Evolutionary conservation across 2,329 filamentous ascomycete genomes (phyloP).

Genomic region (Keithomyces neogunnii): DNA sequence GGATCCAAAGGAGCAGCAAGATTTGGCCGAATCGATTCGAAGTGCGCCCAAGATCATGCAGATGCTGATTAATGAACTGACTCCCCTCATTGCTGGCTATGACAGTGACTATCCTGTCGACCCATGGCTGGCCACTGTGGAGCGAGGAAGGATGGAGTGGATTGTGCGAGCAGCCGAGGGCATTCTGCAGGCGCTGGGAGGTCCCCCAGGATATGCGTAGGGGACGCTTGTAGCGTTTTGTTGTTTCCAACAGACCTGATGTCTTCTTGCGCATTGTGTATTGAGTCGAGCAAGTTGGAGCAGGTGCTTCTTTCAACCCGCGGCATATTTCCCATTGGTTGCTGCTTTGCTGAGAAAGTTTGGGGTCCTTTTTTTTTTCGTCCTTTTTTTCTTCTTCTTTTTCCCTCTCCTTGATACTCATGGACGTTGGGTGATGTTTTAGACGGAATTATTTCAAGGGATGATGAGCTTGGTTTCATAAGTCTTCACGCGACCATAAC

Average conservation of each 20-base stretch:
- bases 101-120: conserved; percentile 29
- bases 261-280: conserved; percentile 3
- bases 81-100: conserved; percentile 24
- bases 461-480: background rate
- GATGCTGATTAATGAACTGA: conserved; percentile 26
- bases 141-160: conserved; percentile 30
- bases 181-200: conserved; percentile 24
- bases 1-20: conserved; percentile 28
- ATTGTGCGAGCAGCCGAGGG: conserved; percentile 27
- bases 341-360: background rate
- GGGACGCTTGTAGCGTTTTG: background rate
- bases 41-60: conserved; percentile 31
- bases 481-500: conserved; percentile 3
- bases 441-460: background rate
- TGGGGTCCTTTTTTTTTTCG: background rate
- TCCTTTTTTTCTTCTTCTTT: background rate
- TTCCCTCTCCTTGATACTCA: background rate
- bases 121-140: conserved; percentile 29
- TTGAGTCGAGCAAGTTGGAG: background rate
- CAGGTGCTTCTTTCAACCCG: background rate
- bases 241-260: background rate
- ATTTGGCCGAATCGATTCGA: conserved; percentile 26
- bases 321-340: background rate
- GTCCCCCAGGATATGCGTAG: conserved; percentile 20
- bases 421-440: background rate